Conservation (phyloP, 306 rosid species). For the Medicago ruthenica region DNA sequence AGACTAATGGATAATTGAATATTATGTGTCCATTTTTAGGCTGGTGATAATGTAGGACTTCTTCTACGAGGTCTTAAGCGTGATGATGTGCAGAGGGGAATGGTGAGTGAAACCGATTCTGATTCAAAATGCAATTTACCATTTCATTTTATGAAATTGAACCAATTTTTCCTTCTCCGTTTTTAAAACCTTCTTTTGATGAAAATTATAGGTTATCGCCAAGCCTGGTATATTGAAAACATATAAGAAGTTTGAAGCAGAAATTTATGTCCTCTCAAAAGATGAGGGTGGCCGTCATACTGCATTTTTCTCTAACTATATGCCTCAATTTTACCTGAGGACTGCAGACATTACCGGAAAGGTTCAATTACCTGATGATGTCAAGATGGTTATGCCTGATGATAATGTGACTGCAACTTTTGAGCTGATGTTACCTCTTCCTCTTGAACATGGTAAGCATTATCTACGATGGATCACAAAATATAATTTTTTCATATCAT, state of each 20-base stretch:
- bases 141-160: too few species aligned
- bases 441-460: constrained; percentile 78
- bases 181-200: too few species aligned
- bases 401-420: constrained; percentile 84
- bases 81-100: constrained; percentile 86
- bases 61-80: constrained; percentile 90
- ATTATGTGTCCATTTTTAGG: constrained; percentile 54
- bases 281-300: constrained; percentile 98
- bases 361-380: constrained; percentile 75
- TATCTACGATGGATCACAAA: constrained; percentile 24
- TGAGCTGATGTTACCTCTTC: constrained; percentile 83
- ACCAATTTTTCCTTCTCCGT: too few species aligned
- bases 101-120: constrained; percentile 57
- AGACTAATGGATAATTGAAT: constrained; percentile 37
- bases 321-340: constrained; percentile 89
- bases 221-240: constrained; percentile 81
- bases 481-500: constrained; percentile 11
- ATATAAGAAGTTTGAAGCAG: constrained; percentile 86
- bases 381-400: constrained; percentile 97
- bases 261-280: constrained; percentile 89
- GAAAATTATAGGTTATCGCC: constrained; percentile 60
- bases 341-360: constrained; percentile 93
- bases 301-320: constrained; percentile 90
- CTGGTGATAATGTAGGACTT: constrained; percentile 95
- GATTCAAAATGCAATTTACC: not conserved